A percentile compares a stretch with the other conserved stretches of the same genome.
phyloP scores from a whole-genome alignment of 2,329 filamentous ascomycete genomes.

The Pseudogymnoascus sp. region DNA sequence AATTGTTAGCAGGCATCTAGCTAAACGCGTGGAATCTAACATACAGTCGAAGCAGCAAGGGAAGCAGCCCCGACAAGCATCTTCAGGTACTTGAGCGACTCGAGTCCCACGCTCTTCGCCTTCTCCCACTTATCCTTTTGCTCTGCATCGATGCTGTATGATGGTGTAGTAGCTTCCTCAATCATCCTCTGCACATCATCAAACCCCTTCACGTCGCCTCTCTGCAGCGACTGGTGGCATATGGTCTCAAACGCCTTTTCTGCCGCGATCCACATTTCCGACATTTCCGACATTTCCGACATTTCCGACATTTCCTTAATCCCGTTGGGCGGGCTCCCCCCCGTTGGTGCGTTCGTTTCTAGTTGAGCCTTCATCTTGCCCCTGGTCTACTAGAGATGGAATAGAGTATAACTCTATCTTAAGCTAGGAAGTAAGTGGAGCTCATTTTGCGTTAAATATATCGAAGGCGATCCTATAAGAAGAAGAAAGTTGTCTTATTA shows the following conservation, averaged over 20 bases:
- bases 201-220: conserved; percentile 23
- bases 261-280: not conserved
- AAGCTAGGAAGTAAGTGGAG: not conserved
- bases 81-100: conserved; percentile 25
- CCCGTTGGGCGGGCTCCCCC: not conserved
- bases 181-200: conserved; percentile 23
- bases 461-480: not conserved
- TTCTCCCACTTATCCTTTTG: conserved; percentile 22
- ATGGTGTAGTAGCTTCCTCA: conserved; percentile 17
- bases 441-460: not conserved
- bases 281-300: not conserved
- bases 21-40: conserved; percentile 6
- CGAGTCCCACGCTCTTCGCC: conserved; percentile 23
- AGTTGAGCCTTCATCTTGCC: not conserved
- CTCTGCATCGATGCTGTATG: conserved; percentile 13
- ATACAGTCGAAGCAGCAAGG: conserved; percentile 22
- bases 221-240: conserved; percentile 23
- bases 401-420: not conserved
- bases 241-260: conserved; percentile 19
- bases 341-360: not conserved
- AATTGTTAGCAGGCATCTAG: not conserved
- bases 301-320: not conserved
- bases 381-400: not conserved
- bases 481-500: too few species aligned
- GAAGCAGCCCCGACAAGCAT: conserved; percentile 23